phyloP scores from a whole-genome alignment of 1,284 basidiomycete genomes.

The Rhodotorula sp. region DNA sequence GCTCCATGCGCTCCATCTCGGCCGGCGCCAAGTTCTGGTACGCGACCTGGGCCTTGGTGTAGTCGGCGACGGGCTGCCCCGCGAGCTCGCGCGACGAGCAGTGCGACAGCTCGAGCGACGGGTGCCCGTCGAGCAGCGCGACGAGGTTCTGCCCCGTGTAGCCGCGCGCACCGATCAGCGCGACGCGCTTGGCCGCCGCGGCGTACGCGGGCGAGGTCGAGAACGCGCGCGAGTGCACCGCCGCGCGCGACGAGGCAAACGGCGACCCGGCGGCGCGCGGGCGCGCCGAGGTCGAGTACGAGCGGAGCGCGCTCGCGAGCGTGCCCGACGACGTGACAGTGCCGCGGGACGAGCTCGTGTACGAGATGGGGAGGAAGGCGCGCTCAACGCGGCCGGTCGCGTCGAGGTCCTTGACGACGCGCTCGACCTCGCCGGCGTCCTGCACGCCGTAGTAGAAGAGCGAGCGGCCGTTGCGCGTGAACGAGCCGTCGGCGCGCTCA shows the following conservation, averaged over 20 bases:
- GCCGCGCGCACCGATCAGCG: conserved; percentile 90
- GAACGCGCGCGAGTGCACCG: conserved; percentile 45
- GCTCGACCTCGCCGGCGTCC: conserved; percentile 90
- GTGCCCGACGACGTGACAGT: conserved; percentile 45
- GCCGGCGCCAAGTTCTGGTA: conserved; percentile 76
- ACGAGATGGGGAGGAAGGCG: conserved; percentile 80
- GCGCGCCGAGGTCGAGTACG: conserved; percentile 75
- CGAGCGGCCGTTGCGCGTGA: conserved; percentile 85
- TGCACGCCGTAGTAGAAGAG: conserved; percentile 98
- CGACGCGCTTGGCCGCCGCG: conserved; percentile 75
- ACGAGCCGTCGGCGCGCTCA: conserved; percentile 95
- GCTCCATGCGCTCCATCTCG: conserved; percentile 84
- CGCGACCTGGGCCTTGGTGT: conserved; percentile 72
- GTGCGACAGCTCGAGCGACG: conserved; percentile 82
- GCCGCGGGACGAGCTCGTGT: conserved; percentile 60
- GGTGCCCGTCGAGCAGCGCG: conserved; percentile 78
- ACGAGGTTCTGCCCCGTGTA: conserved; percentile 94
- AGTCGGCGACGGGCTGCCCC: conserved; percentile 75
- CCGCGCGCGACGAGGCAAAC: conserved; percentile 14
- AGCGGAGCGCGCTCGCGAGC: conserved; percentile 53
- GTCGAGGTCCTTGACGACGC: conserved; percentile 78
- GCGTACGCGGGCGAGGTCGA: conserved; percentile 55
- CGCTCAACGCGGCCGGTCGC: conserved; percentile 80
- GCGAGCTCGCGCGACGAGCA: conserved; percentile 95
- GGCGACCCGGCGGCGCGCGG: conserved; percentile 36